Evolutionary conservation across 805 yeast species (phyloP), one percentile per base, ranked within the genome.

Genomic region (Candida stauntonica): DNA sequence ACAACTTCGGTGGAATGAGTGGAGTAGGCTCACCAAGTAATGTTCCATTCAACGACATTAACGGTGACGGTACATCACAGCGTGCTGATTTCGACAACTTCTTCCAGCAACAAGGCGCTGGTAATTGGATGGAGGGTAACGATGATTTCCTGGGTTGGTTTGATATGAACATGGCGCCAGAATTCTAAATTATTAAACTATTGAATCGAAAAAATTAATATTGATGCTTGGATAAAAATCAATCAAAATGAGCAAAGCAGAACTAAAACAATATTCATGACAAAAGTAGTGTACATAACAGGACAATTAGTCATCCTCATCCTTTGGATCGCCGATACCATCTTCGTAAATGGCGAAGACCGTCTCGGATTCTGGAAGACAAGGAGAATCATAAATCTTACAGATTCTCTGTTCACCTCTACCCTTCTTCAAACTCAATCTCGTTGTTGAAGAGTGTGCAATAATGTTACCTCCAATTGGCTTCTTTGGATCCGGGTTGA

Each of bases 381-480:
- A 89, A 3, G 99, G 99, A 44, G 96, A 86, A 60, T 93, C 99
- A 52, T 86, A 88, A 33, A 93, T 85, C 62, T 87, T 88, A 67
- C 98, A 93, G 18, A 86, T 80, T 70, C 99, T 81, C 56, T 86
- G 89, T 50, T 87, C 94, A 14, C 84, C 97, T 54, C 81, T 78
- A 37, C 96, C 96, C 65, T 93, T 93, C 57, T 82, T 84, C 61
- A 93, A 80, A 39, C 85, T 83, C 42, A 93, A 72, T 55, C 99
- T 75, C 3, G 99, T 93, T 5, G 98, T 91, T 3, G 97, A 88
- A 15, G 95, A 81, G 61, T 93, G 99, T 1, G 98, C 99, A 60
- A 93, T 82, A 52, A 93, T 93, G 57, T 93, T 91, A 53, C 99
- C 99, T 45, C 99, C 99, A 50, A 93, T 91, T 14, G 99, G 99